phyloP scores from a whole-genome alignment of 2,329 filamentous ascomycete genomes.

The Pseudofabraea citricarpa region DNA sequence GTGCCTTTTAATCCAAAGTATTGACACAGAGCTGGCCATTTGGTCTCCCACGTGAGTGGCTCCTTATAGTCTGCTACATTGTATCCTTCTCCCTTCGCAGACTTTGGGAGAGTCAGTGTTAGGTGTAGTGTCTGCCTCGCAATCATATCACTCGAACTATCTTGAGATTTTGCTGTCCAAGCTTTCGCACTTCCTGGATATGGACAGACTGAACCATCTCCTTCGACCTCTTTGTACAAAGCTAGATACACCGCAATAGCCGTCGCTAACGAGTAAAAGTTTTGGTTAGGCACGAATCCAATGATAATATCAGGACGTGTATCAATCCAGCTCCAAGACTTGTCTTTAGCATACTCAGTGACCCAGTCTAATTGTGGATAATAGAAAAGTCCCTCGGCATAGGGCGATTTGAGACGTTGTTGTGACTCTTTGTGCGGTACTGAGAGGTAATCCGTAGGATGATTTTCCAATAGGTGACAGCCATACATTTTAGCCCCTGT shows the following conservation, averaged over 20 bases:
- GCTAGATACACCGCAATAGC: slow-evolving; percentile 33
- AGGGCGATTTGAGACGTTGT: slow-evolving; percentile 29
- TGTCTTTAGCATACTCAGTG: slow-evolving; percentile 29
- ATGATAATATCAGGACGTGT: slow-evolving; percentile 36
- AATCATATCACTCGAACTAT: slow-evolving; percentile 34
- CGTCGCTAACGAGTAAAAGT: slow-evolving; percentile 33
- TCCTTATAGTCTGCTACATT: slow-evolving; percentile 20
- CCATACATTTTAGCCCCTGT: slow-evolving; percentile 35
- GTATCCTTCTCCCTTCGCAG: slow-evolving; percentile 32
- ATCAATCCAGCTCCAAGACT: slow-evolving; percentile 35
- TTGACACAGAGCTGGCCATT: slow-evolving; percentile 35
- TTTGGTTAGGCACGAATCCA: slow-evolving; percentile 35
- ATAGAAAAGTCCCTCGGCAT: slow-evolving; percentile 33
- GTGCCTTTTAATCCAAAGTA: slow-evolving; percentile 40
- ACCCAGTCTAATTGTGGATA: slow-evolving; percentile 36
- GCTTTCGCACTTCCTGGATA: slow-evolving; percentile 34
- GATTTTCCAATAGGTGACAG: slow-evolving; percentile 34
- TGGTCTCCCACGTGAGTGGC: not conserved
- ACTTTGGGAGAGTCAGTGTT: slow-evolving; percentile 34
- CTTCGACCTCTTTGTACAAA: slow-evolving; percentile 31
- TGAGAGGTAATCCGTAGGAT: slow-evolving; percentile 31
- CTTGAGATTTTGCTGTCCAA: slow-evolving; percentile 33
- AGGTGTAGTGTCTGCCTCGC: slow-evolving; percentile 37
- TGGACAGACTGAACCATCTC: slow-evolving; percentile 31
- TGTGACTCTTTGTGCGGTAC: slow-evolving; percentile 28